Conservation (phyloP, 2,329 filamentous ascomycete genomes). For the Nakataea oryzae region DNA sequence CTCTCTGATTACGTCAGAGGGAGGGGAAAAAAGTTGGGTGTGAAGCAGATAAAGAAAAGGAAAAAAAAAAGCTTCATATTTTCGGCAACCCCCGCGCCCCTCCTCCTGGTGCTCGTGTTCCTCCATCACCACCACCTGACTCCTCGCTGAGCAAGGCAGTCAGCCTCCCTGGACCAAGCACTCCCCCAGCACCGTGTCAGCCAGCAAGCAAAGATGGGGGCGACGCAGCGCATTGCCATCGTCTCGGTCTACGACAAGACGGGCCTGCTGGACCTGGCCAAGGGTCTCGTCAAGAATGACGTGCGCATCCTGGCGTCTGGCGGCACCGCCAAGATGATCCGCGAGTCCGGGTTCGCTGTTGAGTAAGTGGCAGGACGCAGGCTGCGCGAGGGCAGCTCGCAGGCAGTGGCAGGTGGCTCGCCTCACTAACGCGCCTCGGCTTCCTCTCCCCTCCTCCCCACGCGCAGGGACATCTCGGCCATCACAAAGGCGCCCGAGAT, state of each 20-base stretch:
- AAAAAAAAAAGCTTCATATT: no score
- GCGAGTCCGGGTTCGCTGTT: slow-evolving; percentile 89
- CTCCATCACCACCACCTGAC: not conserved
- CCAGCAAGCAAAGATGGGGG: slow-evolving; percentile 18
- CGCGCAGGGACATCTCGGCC: slow-evolving; percentile 77
- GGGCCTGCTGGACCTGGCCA: slow-evolving; percentile 82
- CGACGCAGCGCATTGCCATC: slow-evolving; percentile 62
- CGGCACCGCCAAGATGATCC: slow-evolving; percentile 91
- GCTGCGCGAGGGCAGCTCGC: not conserved
- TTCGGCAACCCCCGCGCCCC: not conserved
- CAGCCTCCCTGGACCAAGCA: not conserved
- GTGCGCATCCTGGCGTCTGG: slow-evolving; percentile 90
- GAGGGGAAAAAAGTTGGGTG: no score
- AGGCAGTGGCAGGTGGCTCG: not conserved
- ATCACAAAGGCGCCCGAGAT: slow-evolving; percentile 97
- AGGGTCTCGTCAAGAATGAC: slow-evolving; percentile 80
- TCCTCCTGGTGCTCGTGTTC: not conserved
- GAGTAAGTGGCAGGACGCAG: slow-evolving; percentile 50
- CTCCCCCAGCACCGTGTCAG: not conserved
- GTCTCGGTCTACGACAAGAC: slow-evolving; percentile 99
- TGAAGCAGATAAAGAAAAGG: no score
- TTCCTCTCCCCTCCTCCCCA: not conserved
- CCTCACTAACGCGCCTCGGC: slow-evolving; percentile 1
- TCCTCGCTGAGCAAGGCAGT: not conserved
- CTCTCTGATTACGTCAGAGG: no score